Conservation (phyloP, 805 yeast species). For the Ogataea ganodermae region DNA sequence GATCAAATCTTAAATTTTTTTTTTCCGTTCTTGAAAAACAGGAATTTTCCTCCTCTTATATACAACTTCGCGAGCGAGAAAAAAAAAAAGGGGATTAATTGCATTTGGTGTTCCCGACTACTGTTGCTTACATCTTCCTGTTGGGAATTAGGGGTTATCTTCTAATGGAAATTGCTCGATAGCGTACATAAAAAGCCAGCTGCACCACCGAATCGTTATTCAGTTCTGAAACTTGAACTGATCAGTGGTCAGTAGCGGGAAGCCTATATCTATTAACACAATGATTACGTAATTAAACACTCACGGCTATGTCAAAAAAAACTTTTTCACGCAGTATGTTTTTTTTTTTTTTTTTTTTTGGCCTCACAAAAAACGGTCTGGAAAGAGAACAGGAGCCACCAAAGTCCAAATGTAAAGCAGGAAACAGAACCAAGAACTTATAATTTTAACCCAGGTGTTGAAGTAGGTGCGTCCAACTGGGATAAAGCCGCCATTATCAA, state of each 20-base stretch:
- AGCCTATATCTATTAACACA: too few relatives aligned
- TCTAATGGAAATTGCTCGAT: too few relatives aligned
- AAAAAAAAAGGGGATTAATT: neutral
- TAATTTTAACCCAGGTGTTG: conserved; percentile 90
- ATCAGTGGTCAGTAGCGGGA: too few relatives aligned
- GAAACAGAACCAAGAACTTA: conserved; percentile 91
- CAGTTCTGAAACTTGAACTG: too few relatives aligned
- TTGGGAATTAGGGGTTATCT: too few relatives aligned
- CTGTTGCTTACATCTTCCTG: too few relatives aligned
- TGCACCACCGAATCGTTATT: too few relatives aligned
- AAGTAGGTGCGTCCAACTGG: conserved; percentile 98
- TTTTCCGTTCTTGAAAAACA: neutral
- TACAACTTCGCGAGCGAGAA: neutral
- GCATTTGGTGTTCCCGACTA: too few relatives aligned
- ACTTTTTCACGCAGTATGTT: neutral
- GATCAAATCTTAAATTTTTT: neutral
- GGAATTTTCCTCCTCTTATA: conserved; percentile 10
- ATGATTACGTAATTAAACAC: too few relatives aligned
- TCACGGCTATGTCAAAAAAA: neutral
- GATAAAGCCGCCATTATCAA: conserved; percentile 82
- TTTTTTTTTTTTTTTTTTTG: too few relatives aligned
- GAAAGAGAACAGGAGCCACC: conserved; percentile 85
- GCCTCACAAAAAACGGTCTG: conserved; percentile 66
- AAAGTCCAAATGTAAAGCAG: conserved; percentile 86
- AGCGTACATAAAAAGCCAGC: too few relatives aligned